phyloP scores from a whole-genome alignment of 148 eudicot species.

The Cornus kousa region DNA sequence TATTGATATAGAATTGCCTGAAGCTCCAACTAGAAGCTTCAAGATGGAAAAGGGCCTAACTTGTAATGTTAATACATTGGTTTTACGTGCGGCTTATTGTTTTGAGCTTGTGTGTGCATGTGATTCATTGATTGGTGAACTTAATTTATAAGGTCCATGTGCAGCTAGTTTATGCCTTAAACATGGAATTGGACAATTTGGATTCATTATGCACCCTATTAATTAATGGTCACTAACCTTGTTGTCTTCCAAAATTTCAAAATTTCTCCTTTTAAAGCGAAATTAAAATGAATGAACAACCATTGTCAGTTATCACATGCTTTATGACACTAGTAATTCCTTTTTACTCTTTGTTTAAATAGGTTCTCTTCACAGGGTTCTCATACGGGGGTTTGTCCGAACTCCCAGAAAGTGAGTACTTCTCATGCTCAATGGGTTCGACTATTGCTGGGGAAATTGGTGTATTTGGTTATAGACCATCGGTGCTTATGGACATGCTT shows the following conservation, averaged over 20 bases:
- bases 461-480: slow-evolving; percentile 82
- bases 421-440: slow-evolving; percentile 86
- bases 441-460: slow-evolving; percentile 93
- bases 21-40: background rate
- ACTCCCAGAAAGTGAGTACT: slow-evolving; percentile 76
- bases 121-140: background rate
- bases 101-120: background rate
- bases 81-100: background rate
- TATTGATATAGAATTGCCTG: background rate
- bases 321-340: slow-evolving; percentile 12
- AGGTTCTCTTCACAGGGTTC: slow-evolving; percentile 87
- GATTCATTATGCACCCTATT: background rate
- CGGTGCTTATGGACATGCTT: slow-evolving; percentile 81
- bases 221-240: background rate
- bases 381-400: slow-evolving; percentile 91
- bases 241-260: background rate
- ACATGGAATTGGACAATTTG: background rate
- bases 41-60: background rate
- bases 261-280: background rate
- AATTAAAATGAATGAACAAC: background rate
- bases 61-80: background rate
- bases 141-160: background rate
- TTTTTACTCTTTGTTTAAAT: slow-evolving; percentile 33
- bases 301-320: background rate
- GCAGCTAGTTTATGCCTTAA: background rate